Percentiles rank a stretch among this genome's conserved stretches.
These are phyloP conservation scores for Macrophomina tecta DNA, from an alignment of 2,329 filamentous ascomycete species.

Conservation along the genomic window DNA sequence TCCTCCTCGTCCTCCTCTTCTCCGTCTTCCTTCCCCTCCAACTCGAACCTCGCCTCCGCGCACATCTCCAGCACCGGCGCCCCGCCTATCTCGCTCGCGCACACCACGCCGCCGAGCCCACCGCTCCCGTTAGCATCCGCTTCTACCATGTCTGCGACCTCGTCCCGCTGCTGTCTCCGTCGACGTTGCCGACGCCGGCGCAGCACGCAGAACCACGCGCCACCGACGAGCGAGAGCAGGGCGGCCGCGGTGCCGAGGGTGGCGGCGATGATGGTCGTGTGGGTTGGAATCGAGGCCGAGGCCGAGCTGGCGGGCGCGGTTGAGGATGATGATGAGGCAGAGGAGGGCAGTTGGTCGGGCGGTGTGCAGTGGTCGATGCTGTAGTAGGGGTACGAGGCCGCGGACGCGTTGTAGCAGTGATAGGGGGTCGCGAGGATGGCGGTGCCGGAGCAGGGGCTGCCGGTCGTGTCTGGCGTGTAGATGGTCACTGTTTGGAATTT, in stretches of 20 bases:
- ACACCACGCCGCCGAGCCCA: not conserved
- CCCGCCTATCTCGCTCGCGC: not conserved
- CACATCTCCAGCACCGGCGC: conserved; percentile 5
- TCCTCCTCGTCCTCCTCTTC: not conserved
- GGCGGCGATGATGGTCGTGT: not conserved
- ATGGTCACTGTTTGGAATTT: conserved; percentile 10
- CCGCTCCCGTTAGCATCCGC: not conserved
- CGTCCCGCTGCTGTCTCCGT: not conserved
- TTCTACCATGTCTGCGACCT: not conserved
- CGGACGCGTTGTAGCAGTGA: conserved; percentile 15
- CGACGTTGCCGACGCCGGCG: not conserved
- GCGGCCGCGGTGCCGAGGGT: not conserved
- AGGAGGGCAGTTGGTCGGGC: conserved; percentile 30
- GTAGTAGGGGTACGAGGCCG: conserved; percentile 8
- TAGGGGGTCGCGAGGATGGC: not conserved
- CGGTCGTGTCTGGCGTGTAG: conserved; percentile 3
- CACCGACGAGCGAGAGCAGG: not conserved
- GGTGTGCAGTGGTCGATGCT: conserved; percentile 40
- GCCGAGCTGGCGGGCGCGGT: not conserved
- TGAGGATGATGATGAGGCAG: not conserved
- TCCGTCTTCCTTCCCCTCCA: not conserved
- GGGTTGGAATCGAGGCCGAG: not conserved
- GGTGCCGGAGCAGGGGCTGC: conserved; percentile 12
- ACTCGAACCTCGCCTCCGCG: not conserved
- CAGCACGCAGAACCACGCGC: not conserved